Evolutionary conservation across 2,329 filamentous ascomycete genomes (phyloP), one percentile per base, ranked within the genome.

Genomic region (Fusarium staphyleae): DNA sequence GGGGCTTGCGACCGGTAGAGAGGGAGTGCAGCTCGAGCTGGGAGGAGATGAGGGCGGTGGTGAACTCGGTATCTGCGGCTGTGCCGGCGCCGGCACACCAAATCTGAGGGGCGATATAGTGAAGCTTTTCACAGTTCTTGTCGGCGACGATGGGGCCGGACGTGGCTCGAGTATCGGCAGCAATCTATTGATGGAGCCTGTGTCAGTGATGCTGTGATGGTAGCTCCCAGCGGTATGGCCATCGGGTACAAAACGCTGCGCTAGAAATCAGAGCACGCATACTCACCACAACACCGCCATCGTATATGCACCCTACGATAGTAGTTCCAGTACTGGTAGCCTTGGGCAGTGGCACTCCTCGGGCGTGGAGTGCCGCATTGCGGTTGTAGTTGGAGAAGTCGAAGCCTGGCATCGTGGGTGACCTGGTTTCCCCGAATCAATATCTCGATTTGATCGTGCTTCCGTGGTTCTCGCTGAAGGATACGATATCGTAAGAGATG

Each of bases 301-400:
- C 90, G 71, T 87, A 99, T 77, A 98, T 89, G 73, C 93, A 98
- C 69, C 95, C 95, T 44, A 99, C 95, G 77, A 99, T 99, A 63
- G 95, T 99, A 55, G 95, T 99, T 81, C 95, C 95, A 57, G 95
- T 99, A 78, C 93, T 97, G 57, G 95, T 99, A 60, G 95, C 95
- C 81, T 97, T 98, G 69, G 96, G 95, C 55, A 98, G 82, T 58
- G 95, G 95, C 45, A 98, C 89, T 67, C 96, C 96, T 77, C 89
- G 87, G 69, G 93, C 91, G 76, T 98, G 93, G 67, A 99, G 87
- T 63, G 93, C 93, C 74, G 89, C 87, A 86, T 99, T 99, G 82
- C 95, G 91, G 85, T 96, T 96, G 86, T 98, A 95, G 84, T 99
- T 99, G 77, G 92, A 96, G 84, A 99, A 99, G 81, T 98, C 93